These are phyloP conservation scores for Citeromyces siamensis DNA, from an alignment of 1,139 yeast genomes.

Conservation along the genomic window DNA sequence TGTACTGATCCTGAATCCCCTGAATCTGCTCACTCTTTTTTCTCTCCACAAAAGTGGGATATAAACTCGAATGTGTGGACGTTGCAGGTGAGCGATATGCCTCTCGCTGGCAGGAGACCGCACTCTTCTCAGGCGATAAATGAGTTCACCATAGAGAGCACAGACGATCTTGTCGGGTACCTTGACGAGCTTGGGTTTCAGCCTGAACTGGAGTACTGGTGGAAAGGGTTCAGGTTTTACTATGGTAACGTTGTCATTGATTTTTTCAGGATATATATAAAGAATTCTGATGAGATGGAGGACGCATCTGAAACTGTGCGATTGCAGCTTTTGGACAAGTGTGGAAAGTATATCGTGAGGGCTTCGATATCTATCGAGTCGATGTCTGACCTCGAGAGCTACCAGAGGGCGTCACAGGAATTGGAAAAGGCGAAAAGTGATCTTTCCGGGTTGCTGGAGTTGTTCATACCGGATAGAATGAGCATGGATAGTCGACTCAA, in stretches of 20 bases:
- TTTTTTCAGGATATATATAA: slow-evolving; percentile 35
- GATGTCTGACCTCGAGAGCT: slow-evolving; percentile 65
- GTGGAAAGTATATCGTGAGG: slow-evolving; percentile 49
- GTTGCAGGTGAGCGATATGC: slow-evolving; percentile 64
- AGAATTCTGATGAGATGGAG: slow-evolving; percentile 16
- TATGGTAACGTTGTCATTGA: slow-evolving; percentile 54
- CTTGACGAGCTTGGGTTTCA: slow-evolving; percentile 63
- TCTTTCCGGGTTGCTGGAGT: slow-evolving; percentile 50
- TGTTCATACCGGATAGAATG: slow-evolving; percentile 67
- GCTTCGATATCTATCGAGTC: slow-evolving; percentile 59
- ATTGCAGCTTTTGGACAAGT: slow-evolving; percentile 36
- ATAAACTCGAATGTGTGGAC: slow-evolving; percentile 36
- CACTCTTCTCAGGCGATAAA: slow-evolving; percentile 57
- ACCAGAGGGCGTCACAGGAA: slow-evolving; percentile 53
- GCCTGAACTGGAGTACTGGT: slow-evolving; percentile 52
- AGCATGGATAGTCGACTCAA: slow-evolving; percentile 79
- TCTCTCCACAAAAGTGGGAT: slow-evolving; percentile 6
- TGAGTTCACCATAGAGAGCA: slow-evolving; percentile 41
- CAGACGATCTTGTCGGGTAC: slow-evolving; percentile 20
- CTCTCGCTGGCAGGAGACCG: slow-evolving; percentile 72
- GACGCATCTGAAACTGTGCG: slow-evolving; percentile 8
- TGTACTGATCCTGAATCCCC: slow-evolving; percentile 8
- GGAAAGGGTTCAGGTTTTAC: slow-evolving; percentile 53
- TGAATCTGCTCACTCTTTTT: slow-evolving; percentile 8
- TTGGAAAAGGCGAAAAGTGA: slow-evolving; percentile 51